These are phyloP conservation scores for Telopea speciosissima DNA, from an alignment of 177 flowering plant species.

Conservation along the genomic window DNA sequence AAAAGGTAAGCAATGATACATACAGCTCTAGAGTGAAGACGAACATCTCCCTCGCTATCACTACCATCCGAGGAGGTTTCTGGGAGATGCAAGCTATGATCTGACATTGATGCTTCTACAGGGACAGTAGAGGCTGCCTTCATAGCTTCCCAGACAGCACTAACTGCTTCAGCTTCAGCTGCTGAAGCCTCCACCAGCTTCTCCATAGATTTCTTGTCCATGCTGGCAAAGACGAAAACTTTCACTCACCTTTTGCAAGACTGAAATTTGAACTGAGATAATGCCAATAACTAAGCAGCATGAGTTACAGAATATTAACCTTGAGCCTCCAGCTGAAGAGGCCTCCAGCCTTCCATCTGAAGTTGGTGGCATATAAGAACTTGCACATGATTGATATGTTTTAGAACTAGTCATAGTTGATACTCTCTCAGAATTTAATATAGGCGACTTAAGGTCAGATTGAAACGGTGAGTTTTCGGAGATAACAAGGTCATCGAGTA, in stretches of 20 bases:
- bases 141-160: conserved; percentile 88
- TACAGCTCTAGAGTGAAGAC: conserved; percentile 97
- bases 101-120: conserved; percentile 47
- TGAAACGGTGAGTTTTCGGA: conserved; percentile 85
- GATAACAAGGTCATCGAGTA: conserved; percentile 80
- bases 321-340: conserved; percentile 32
- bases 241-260: conserved; percentile 1
- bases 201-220: conserved; percentile 68
- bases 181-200: conserved; percentile 84
- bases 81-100: conserved; percentile 46
- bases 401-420: conserved; percentile 38
- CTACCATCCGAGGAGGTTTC: conserved; percentile 70
- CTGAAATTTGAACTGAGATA: neutral
- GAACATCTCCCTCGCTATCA: conserved; percentile 77
- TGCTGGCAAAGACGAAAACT: conserved; percentile 28
- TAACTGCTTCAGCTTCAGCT: conserved; percentile 96
- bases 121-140: conserved; percentile 44
- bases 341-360: conserved; percentile 30
- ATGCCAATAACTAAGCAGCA: neutral
- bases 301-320: conserved; percentile 34
- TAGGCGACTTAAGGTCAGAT: conserved; percentile 50
- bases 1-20: conserved; percentile 15
- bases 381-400: conserved; percentile 24
- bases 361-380: conserved; percentile 20
- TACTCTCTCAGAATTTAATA: conserved; percentile 49